Percentiles rank a stretch among this genome's conserved stretches.
These are phyloP conservation scores for Simplicillium aogashimaense DNA, from an alignment of 2,329 filamentous ascomycete species.

Conservation along the genomic window DNA sequence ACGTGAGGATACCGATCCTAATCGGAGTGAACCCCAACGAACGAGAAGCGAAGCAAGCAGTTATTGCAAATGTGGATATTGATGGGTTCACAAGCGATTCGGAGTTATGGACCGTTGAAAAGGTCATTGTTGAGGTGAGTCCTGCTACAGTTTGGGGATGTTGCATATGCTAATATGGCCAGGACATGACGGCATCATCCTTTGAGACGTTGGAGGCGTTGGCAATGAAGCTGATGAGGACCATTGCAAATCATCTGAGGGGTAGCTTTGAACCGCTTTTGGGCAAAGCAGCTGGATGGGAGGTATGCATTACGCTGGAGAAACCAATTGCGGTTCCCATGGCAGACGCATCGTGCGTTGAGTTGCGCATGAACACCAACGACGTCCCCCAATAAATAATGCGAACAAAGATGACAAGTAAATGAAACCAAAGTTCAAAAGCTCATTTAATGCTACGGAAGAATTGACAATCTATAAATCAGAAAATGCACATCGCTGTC, in stretches of 20 bases:
- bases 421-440: not conserved
- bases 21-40: constrained; percentile 68
- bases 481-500: no score
- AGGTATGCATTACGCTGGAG: constrained; percentile 52
- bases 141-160: not conserved
- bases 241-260: constrained; percentile 34
- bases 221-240: constrained; percentile 34
- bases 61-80: constrained; percentile 53
- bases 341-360: constrained; percentile 61
- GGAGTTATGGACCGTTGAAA: constrained; percentile 43
- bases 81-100: constrained; percentile 43
- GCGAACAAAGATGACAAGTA: not conserved
- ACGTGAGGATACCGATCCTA: constrained; percentile 54
- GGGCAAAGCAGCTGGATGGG: constrained; percentile 25
- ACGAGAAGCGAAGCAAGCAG: constrained; percentile 54
- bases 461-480: no score
- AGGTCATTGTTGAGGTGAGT: constrained; percentile 50
- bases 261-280: constrained; percentile 5
- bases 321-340: constrained; percentile 67
- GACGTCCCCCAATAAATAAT: constrained; percentile 8
- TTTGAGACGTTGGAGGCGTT: constrained; percentile 57
- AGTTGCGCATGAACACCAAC: constrained; percentile 27
- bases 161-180: not conserved
- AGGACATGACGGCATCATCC: constrained; percentile 38
- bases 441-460: no score